These are phyloP conservation scores for Thuidium tamariscinum DNA, from an alignment of 225 moss, liverwort and hornwort species.

Conservation along the genomic window DNA sequence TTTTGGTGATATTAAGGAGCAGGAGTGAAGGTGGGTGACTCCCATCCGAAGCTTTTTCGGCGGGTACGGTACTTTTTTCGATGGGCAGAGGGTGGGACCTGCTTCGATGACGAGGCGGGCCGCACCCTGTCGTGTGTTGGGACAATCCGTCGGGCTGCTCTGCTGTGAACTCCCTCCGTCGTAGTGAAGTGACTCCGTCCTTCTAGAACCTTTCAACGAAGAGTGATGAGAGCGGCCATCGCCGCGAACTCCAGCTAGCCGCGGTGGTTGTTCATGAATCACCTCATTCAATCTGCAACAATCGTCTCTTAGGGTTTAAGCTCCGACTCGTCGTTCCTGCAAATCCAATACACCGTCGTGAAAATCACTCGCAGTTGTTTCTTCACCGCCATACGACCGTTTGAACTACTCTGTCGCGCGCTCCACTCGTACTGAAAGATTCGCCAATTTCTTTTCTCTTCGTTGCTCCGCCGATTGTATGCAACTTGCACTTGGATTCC, in stretches of 20 bases:
- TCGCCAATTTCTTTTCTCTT: neutral
- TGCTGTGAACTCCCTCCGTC: neutral
- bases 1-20: neutral
- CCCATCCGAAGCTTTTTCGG: neutral
- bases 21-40: neutral
- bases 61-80: neutral
- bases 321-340: neutral
- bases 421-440: neutral
- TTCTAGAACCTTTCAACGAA: conserved; percentile 1
- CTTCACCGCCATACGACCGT: neutral
- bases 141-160: neutral
- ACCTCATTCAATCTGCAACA: neutral
- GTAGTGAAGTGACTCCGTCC: neutral
- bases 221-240: neutral
- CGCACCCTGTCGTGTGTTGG: neutral
- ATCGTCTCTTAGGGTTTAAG: conserved; percentile 17
- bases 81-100: neutral
- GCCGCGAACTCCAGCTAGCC: neutral
- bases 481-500: neutral
- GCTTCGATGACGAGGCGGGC: neutral
- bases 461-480: neutral
- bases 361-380: neutral
- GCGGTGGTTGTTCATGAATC: neutral
- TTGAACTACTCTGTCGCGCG: neutral
- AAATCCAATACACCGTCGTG: neutral